These are phyloP conservation scores for Cynanchum wilfordii DNA, from an alignment of 257 asterid species.

Conservation along the genomic window DNA sequence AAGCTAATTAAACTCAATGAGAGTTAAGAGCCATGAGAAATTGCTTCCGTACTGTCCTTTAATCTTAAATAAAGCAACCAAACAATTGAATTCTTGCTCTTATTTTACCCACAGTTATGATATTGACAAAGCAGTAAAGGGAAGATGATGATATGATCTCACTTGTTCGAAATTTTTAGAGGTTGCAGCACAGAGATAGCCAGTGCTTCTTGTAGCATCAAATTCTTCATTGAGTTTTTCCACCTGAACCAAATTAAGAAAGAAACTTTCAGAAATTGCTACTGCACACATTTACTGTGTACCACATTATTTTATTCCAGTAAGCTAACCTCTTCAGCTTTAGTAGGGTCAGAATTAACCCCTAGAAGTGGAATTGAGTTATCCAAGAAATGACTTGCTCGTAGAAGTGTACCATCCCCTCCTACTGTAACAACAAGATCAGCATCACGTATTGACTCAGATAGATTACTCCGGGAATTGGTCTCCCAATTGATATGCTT, in stretches of 20 bases:
- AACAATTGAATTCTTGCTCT: background rate
- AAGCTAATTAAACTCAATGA: background rate
- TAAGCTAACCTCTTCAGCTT: constrained; percentile 59
- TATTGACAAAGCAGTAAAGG: background rate
- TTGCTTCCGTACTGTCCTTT: background rate
- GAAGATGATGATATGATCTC: background rate
- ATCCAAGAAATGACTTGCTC: constrained; percentile 84
- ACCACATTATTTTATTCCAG: background rate
- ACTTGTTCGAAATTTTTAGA: constrained; percentile 73
- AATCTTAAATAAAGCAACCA: background rate
- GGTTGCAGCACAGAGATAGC: constrained; percentile 90
- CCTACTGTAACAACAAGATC: constrained; percentile 82
- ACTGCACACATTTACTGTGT: background rate
- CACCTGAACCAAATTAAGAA: constrained; percentile 39
- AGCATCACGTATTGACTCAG: constrained; percentile 55
- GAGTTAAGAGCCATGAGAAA: background rate
- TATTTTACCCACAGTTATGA: background rate
- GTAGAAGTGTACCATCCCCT: constrained; percentile 90
- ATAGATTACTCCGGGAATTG: constrained; percentile 47
- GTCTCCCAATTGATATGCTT: constrained; percentile 61
- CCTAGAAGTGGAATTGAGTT: constrained; percentile 78
- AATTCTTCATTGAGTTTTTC: constrained; percentile 62
- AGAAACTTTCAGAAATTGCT: background rate
- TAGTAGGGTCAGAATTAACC: constrained; percentile 91
- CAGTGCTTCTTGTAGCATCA: constrained; percentile 95